Base-by-base conservation (phyloP, 2,329 filamentous ascomycete genomes). In the Verticillium isaacii region DNA sequence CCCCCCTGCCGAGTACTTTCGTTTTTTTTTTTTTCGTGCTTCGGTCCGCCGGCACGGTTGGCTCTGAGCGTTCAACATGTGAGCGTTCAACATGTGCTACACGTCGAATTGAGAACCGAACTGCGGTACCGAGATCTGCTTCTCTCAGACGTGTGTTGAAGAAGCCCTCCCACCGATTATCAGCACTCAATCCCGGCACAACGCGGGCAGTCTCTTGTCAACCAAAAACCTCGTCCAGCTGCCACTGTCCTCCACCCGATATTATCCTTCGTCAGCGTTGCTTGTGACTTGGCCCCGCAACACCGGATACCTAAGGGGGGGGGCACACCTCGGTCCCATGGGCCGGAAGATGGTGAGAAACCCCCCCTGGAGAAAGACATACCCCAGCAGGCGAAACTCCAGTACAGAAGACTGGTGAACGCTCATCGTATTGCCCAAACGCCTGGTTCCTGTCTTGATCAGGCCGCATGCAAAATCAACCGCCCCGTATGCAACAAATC, bases 401-500 rank as follows among this genome's bases (percentile, higher is more conserved):
- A 50, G 41, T 11, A 14, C n/a, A 50, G 41, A 23, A 23, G 9
- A 50, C 41, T 50, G 41, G 41, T 23, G 41, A 50, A 50, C 41
- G 58, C 59, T 64, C 63, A 60, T 64, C 62, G 60, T 58, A 60
- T 58, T 58, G 60, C 58, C 62, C 63, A 60, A 65, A 65, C 63
- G 63, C 63, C 63, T 56, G 62, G 57, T 65, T 54, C 63, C 58
- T 60, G 60, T 62, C 63, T 58, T 56, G 57, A n/a, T 59, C 58
- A 62, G 56, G 60, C 61, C 62, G 62, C 63, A 65, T 65, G 62
- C 63, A 64, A 62, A 62, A 56, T 60, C 37, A 60, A 60, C 64
- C 63, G 62, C 62, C 62, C 63, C 63, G 39, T 65, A 64, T 65
- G 63, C 63, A 65, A 58, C 60, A 64, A 60, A 62, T 59, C 62